A percentile compares a stretch with the other conserved stretches of the same genome.
phyloP scores from a whole-genome alignment of 1,284 basidiomycete genomes.

The Malassezia caprae region DNA sequence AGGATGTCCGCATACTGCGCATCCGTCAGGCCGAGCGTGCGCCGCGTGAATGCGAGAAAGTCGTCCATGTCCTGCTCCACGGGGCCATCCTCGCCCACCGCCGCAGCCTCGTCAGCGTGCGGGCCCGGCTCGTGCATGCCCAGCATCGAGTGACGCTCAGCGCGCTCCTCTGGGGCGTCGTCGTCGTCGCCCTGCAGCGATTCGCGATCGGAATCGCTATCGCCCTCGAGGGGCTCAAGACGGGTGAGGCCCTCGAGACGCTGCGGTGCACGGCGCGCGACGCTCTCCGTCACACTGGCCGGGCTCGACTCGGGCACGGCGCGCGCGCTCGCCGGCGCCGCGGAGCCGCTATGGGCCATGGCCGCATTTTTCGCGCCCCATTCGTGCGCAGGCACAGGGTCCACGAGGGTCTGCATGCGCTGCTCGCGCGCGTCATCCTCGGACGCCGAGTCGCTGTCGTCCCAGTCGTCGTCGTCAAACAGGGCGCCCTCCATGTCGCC shows the following conservation, averaged over 20 bases:
- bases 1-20: conserved; percentile 13
- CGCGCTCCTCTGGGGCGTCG: conserved; percentile 10
- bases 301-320: background rate
- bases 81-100: background rate
- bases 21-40: conserved; percentile 9
- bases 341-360: background rate
- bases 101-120: background rate
- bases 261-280: background rate
- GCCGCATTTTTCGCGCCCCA: conserved; percentile 12
- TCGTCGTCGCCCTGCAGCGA: conserved; percentile 10
- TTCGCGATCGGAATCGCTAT: conserved; percentile 6
- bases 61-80: conserved; percentile 12
- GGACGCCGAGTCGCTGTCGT: conserved; percentile 21
- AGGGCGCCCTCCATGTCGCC: conserved; percentile 36
- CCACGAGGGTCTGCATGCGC: conserved; percentile 1
- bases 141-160: conserved; percentile 1
- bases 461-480: conserved; percentile 27
- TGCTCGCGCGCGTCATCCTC: conserved; percentile 2
- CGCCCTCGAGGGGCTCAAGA: conserved; percentile 7
- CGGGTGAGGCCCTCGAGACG: conserved; percentile 4
- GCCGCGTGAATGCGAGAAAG: conserved; percentile 15
- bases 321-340: too few species aligned
- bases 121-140: background rate
- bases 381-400: background rate
- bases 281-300: background rate